Evolutionary conservation across 495 filamentous ascomycete species (phyloP).

Genomic region (Tuber magnatum): DNA sequence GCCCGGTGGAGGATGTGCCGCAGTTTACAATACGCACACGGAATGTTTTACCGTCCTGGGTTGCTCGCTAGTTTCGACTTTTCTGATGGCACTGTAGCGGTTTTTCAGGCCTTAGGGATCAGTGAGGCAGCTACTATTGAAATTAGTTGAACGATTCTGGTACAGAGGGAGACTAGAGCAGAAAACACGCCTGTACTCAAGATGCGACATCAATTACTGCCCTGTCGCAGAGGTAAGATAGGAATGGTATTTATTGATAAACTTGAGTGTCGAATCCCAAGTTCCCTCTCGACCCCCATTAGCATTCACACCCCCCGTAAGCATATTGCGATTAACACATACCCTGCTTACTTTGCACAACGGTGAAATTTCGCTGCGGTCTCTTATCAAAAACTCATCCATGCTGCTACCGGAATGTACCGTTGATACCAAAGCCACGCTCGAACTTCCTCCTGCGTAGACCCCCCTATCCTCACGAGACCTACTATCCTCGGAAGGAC

Average conservation of each 20-base stretch:
- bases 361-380: slow-evolving; percentile 32
- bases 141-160: neutral
- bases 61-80: slow-evolving; percentile 61
- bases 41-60: slow-evolving; percentile 35
- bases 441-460: neutral
- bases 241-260: slow-evolving; percentile 68
- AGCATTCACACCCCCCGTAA: neutral
- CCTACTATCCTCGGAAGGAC: slow-evolving; percentile 32
- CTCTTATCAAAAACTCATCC: slow-evolving; percentile 26
- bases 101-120: slow-evolving; percentile 63
- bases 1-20: slow-evolving; percentile 74
- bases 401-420: slow-evolving; percentile 11
- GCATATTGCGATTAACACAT: neutral
- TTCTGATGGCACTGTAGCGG: slow-evolving; percentile 58
- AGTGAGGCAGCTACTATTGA: slow-evolving; percentile 54
- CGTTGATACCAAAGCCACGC: slow-evolving; percentile 10
- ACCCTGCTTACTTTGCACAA: slow-evolving; percentile 30
- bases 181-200: slow-evolving; percentile 60
- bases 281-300: slow-evolving; percentile 15
- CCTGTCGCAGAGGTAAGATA: slow-evolving; percentile 62
- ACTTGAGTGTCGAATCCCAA: slow-evolving; percentile 48
- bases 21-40: slow-evolving; percentile 78
- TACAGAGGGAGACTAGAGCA: neutral
- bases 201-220: slow-evolving; percentile 65
- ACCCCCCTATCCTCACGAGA: slow-evolving; percentile 14